phyloP scores from a whole-genome alignment of 2,329 filamentous ascomycete species.

The Pleomassaria siparia region DNA sequence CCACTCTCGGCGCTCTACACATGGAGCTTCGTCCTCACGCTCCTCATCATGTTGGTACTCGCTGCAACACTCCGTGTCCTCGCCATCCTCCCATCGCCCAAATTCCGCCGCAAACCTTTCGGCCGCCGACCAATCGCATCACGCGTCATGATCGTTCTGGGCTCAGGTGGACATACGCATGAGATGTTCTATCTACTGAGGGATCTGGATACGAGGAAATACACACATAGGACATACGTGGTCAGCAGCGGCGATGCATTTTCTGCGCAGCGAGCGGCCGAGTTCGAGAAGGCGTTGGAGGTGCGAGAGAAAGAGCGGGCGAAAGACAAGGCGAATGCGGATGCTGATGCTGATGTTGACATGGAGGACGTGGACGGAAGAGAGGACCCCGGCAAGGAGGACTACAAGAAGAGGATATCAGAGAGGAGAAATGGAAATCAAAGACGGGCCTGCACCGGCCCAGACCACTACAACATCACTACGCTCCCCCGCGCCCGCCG shows the following conservation, averaged over 20 bases:
- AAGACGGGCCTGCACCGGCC: constrained; percentile 14
- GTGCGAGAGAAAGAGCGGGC: constrained; percentile 14
- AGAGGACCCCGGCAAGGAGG: no score
- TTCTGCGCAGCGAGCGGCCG: constrained; percentile 63
- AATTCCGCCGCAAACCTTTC: constrained; percentile 25
- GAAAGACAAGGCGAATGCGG: background rate
- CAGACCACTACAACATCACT: constrained; percentile 61
- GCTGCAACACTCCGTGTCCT: constrained; percentile 42
- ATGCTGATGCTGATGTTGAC: constrained; percentile 1
- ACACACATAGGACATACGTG: constrained; percentile 75
- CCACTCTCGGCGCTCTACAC: constrained; percentile 18
- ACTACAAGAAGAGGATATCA: background rate
- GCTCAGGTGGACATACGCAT: constrained; percentile 90
- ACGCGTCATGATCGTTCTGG: constrained; percentile 79
- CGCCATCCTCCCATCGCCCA: constrained; percentile 41
- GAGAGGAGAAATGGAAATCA: background rate
- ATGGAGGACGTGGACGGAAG: no score
- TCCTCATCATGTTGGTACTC: constrained; percentile 37
- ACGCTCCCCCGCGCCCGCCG: constrained; percentile 73
- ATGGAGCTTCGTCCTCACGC: constrained; percentile 33
- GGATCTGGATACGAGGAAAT: constrained; percentile 51
- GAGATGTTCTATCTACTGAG: constrained; percentile 89
- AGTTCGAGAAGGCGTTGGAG: constrained; percentile 59
- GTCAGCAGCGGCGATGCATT: constrained; percentile 75
- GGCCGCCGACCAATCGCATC: constrained; percentile 43